A percentile compares a stretch with the other conserved stretches of the same genome.
These are phyloP conservation scores for Rubroboletus satanas DNA, from an alignment of 768 basidiomycete genomes.

Conservation along the genomic window DNA sequence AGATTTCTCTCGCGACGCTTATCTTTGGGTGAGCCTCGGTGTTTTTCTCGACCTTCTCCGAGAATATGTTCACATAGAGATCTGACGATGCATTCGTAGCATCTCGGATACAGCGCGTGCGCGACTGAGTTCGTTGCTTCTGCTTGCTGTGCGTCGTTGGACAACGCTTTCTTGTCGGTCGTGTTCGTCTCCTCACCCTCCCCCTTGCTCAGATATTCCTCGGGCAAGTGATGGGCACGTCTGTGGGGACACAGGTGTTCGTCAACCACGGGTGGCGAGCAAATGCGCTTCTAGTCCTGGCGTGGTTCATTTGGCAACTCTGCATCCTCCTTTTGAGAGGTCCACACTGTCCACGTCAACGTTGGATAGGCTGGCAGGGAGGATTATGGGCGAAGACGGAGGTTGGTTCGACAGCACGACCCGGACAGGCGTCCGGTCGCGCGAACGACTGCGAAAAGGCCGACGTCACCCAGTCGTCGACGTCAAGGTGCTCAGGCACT, in stretches of 20 bases:
- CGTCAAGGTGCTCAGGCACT: background rate
- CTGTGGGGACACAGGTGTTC: conserved; percentile 71
- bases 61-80: background rate
- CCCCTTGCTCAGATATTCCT: conserved; percentile 46
- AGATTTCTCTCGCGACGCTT: conserved; percentile 58
- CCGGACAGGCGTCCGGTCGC: background rate
- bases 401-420: background rate
- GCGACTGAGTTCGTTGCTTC: conserved; percentile 66
- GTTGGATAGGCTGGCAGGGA: conserved; percentile 51
- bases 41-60: background rate
- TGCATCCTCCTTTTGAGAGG: conserved; percentile 59
- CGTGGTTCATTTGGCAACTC: conserved; percentile 52
- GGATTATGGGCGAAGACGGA: background rate
- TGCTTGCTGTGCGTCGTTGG: conserved; percentile 49
- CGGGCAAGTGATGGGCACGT: conserved; percentile 77
- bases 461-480: background rate
- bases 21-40: conserved; percentile 39
- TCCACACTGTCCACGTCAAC: conserved; percentile 41
- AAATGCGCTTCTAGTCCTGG: conserved; percentile 54
- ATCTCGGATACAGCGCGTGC: conserved; percentile 49
- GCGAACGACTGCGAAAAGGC: conserved; percentile 6
- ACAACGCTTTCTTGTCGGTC: background rate
- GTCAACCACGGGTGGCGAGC: conserved; percentile 63
- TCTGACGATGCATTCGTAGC: conserved; percentile 5
- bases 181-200: background rate